Conservation (phyloP, 805 yeast genomes). For the Candida alai region DNA sequence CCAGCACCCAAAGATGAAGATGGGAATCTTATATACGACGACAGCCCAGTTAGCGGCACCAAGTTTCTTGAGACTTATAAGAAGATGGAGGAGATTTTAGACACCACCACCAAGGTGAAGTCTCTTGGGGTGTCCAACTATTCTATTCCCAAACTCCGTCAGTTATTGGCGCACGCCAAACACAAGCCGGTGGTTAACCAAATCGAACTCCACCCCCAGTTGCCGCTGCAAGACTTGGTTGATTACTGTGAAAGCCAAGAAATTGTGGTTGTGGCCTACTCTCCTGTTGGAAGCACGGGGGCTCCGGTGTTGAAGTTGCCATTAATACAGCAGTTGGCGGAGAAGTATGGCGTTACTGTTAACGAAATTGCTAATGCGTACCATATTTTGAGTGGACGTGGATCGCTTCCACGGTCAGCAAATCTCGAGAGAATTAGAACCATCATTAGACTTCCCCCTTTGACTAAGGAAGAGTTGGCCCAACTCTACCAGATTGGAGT, state of each 20-base stretch:
- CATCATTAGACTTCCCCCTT: slow-evolving; percentile 30
- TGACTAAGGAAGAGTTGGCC: slow-evolving; percentile 34
- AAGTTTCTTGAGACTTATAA: slow-evolving; percentile 29
- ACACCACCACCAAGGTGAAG: slow-evolving; percentile 40
- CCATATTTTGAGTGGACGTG: slow-evolving; percentile 56
- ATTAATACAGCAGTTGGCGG: slow-evolving; percentile 45
- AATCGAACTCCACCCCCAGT: slow-evolving; percentile 59
- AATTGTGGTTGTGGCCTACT: slow-evolving; percentile 68
- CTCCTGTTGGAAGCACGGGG: slow-evolving; percentile 60
- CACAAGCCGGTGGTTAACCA: slow-evolving; percentile 70
- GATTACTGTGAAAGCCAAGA: slow-evolving; percentile 56
- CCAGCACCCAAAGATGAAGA: slow-evolving; percentile 31
- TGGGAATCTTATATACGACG: slow-evolving; percentile 32
- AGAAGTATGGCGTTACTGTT: slow-evolving; percentile 44
- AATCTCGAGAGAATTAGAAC: slow-evolving; percentile 57
- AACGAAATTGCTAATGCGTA: slow-evolving; percentile 55
- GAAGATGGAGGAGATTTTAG: slow-evolving; percentile 24
- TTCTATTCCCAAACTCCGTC: slow-evolving; percentile 24
- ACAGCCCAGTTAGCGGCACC: slow-evolving; percentile 31
- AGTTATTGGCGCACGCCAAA: slow-evolving; percentile 45
- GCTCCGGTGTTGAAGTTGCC: slow-evolving; percentile 57
- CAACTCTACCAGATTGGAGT: slow-evolving; percentile 29
- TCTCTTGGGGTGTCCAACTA: slow-evolving; percentile 82
- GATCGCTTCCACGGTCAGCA: slow-evolving; percentile 66
- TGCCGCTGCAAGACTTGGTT: slow-evolving; percentile 45